Evolutionary conservation across 2,329 filamentous ascomycete species (phyloP), one percentile per base, ranked within the genome.

Genomic region (Zasmidium cellare): DNA sequence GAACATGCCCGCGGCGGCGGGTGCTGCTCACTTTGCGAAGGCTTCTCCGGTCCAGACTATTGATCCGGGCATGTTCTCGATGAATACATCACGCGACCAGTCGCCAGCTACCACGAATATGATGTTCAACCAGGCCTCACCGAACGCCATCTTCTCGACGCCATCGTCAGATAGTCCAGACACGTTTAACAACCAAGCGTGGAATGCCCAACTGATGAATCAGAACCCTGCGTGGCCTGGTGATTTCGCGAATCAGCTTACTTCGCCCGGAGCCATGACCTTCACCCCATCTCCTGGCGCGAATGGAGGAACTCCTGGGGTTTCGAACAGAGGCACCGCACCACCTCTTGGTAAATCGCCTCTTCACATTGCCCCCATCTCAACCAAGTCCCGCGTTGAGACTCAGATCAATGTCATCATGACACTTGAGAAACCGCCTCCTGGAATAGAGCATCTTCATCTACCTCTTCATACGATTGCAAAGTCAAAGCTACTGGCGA

Each of bases 331-430:
- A 7, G 60, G 53, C 3, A 25, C 58, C 7, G 56, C 54, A 19
- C 47, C 55, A 3, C 61, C 64, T 5, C 55, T 61, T n/a, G 70
- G 70, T 23, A 59, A 67, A 23, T 72, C 70, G 24, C 63, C 67
- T 22, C 56, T 75, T 28, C 69, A 74, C 55, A 73, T 74, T 51
- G 71, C 70, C 23, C 72, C 72, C 9, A 73, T 74, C 24, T 69
- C 71, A 9, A 66, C 73, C 56, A 97, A 97, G 75, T 96, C 92
- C 16, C 87, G 94, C 20, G 94, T 97, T 18, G 94, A 99, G 77
- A 97, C 94, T 0, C 94, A 97, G 72, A 97, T 97, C 66, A 90
- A 90, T 9, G 91, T 97, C 65, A 88, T 88, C 68, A 82, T 97
- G 74, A 89, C 87, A 0, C 76, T 97, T 41, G 87, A 86, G 57